Evolutionary conservation across 495 filamentous ascomycete species (phyloP).

Genomic region (Letharia lupina): DNA sequence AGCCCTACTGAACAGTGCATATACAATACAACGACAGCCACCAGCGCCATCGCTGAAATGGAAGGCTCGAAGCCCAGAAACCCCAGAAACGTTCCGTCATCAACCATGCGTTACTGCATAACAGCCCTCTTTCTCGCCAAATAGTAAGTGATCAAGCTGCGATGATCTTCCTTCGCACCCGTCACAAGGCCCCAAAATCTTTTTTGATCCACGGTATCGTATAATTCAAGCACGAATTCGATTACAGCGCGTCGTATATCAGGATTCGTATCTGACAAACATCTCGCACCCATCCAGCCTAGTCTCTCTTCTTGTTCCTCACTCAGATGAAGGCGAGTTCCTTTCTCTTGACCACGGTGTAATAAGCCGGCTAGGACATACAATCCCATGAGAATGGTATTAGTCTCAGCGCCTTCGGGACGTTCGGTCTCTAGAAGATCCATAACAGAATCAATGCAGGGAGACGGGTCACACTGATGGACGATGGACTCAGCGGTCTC

Average conservation of each 20-base stretch:
- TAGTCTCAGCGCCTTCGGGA: constrained; percentile 24
- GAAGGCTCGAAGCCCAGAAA: not conserved
- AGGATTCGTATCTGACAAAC: constrained; percentile 61
- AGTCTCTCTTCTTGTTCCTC: constrained; percentile 29
- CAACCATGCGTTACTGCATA: constrained; percentile 9
- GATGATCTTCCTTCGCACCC: constrained; percentile 55
- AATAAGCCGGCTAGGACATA: constrained; percentile 46
- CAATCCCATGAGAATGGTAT: constrained; percentile 47
- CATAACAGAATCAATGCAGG: constrained; percentile 43
- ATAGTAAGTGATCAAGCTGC: constrained; percentile 76
- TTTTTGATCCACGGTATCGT: constrained; percentile 55
- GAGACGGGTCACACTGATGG: constrained; percentile 37
- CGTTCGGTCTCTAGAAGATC: constrained; percentile 36
- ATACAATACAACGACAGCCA: not conserved
- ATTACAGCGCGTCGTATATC: constrained; percentile 74
- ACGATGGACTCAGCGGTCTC: constrained; percentile 49
- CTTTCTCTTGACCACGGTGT: constrained; percentile 29
- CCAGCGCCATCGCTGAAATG: constrained; percentile 7
- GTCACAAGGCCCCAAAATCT: constrained; percentile 58
- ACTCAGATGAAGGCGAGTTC: constrained; percentile 5
- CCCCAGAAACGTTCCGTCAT: not conserved
- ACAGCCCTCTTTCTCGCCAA: constrained; percentile 47
- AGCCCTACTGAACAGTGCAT: not conserved
- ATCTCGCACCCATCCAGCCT: constrained; percentile 49
- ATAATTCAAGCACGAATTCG: constrained; percentile 66